Base-by-base conservation (phyloP, 2,329 filamentous ascomycete genomes). In the Talaromyces sp. region DNA sequence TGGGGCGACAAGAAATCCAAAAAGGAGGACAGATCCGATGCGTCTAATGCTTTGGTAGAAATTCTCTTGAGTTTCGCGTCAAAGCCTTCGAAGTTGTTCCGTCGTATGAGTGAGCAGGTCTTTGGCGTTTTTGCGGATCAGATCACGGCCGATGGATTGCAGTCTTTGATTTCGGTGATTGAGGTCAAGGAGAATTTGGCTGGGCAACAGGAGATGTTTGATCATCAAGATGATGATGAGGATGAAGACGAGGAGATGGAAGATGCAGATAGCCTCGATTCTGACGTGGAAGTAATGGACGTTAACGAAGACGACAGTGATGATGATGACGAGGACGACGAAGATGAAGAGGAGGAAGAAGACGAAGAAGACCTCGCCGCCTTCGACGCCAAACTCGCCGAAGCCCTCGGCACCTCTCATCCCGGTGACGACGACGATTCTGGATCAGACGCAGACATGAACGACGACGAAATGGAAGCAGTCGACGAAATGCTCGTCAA, bases 381-480 rank as follows among this genome's bases (percentile, higher is more conserved):
- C 45, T 88, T 96, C 70, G 89, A 96, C 70, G 87, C 88, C 47
- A 89, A 92, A 64, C 86, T 97, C 31, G 91, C 91, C 1, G 85
- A 89, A 69, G 90, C 93, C 2, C 86, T 97, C 1, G 89, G 91
- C 47, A 93, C 89, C 63, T 89, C 90, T 58, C 78, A 78, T 22
- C 78, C 80, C 25, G 22, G 22, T 11, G 80, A 83, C 25, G 86
- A 89, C 62, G 85, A 88, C 67, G 79, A 78, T 17, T 87, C 87
- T 34, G 85, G 85, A 10, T 83, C 83, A 13, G 86, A 86, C 67
- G 88, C 86, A 2, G 92, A 97, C 77, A 97, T 99, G 93, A 90
- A 92, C 67, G 94, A 98, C 78, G 93, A 94, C 19, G 90, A 97
- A 75, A 98, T 98, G 95, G 89, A 97, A 79, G 89, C 89, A 3